A percentile compares a stretch with the other conserved stretches of the same genome.
These are phyloP conservation scores for Backusella morwellensis DNA, from an alignment of 192 early-diverging fungal genomes.

Conservation along the genomic window DNA sequence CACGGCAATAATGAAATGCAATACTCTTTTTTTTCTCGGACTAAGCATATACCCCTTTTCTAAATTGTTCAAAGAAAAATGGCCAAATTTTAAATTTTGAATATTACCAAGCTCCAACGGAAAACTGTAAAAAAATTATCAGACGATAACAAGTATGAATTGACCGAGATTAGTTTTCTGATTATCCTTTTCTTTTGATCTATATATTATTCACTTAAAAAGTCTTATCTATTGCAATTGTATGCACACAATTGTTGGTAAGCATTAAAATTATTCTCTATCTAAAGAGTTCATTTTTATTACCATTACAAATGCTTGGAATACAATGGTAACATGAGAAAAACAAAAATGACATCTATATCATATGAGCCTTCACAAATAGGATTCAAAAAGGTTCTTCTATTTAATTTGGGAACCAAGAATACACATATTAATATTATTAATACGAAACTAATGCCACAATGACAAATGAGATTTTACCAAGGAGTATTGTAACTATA, in stretches of 20 bases:
- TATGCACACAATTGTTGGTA: no score
- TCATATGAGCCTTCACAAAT: not conserved
- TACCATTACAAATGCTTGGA: not conserved
- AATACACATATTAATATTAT: not conserved
- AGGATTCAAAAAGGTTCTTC: not conserved
- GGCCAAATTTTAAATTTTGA: not conserved
- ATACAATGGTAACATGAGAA: not conserved
- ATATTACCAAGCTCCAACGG: not conserved
- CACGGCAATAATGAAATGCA: not conserved
- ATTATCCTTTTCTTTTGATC: not conserved
- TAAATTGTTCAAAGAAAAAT: not conserved
- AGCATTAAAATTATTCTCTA: no score
- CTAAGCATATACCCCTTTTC: not conserved
- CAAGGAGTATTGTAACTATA: not conserved
- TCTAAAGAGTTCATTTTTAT: no score
- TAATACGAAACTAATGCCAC: not conserved
- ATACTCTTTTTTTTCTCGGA: not conserved
- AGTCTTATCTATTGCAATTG: no score
- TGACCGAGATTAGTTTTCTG: not conserved
- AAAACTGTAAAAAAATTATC: not conserved
- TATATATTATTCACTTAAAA: not conserved
- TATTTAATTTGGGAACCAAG: not conserved
- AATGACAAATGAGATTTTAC: not conserved
- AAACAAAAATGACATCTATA: not conserved
- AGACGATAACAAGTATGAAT: not conserved